Evolutionary conservation across 345 rosid genomes (phyloP).

Genomic region (Triadica sebifera): DNA sequence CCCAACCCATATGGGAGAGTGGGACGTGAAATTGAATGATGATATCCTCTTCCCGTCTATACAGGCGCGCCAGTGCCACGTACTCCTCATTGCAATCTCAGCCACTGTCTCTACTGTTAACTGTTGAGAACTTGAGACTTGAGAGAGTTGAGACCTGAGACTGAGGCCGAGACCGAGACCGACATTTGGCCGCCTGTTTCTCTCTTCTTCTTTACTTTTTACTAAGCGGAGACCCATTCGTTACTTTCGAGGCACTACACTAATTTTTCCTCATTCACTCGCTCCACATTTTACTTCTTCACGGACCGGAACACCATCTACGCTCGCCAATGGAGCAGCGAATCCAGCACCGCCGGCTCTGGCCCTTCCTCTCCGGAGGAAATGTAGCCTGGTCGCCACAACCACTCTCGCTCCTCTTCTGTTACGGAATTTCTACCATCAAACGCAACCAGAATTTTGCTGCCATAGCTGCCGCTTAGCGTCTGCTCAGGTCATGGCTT

Average conservation of each 20-base stretch:
- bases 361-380: neutral
- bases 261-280: neutral
- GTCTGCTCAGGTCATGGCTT: constrained; percentile 94
- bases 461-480: constrained; percentile 90
- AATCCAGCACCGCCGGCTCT: constrained; percentile 7
- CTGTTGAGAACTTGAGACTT: no score
- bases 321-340: constrained; percentile 26
- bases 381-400: constrained; percentile 20
- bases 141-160: no score
- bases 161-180: neutral
- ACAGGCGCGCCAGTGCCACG: no score
- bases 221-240: neutral
- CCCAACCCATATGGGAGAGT: no score
- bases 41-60: no score
- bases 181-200: neutral
- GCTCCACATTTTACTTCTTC: no score
- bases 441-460: constrained; percentile 63
- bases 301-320: constrained; percentile 18
- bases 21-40: no score
- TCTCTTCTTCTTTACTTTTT: neutral
- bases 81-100: neutral
- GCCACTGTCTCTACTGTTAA: neutral
- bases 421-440: constrained; percentile 22
- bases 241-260: neutral
- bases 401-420: constrained; percentile 31